Evolutionary conservation across 345 rosid species (phyloP).

Genomic region (Syzygium oleosum): DNA sequence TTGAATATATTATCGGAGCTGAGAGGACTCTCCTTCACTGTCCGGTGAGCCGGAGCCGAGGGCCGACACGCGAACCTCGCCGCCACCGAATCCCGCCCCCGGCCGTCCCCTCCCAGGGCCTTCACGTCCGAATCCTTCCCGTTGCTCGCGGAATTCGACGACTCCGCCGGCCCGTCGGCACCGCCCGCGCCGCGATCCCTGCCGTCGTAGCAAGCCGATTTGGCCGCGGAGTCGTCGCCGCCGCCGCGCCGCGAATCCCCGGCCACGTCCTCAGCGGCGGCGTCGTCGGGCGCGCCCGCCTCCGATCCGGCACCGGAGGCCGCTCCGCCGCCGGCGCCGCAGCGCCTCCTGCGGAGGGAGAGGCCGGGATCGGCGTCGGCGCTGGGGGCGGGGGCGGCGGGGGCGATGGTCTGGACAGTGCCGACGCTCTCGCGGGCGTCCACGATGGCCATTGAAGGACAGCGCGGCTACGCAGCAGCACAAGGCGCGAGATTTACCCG

Average conservation of each 20-base stretch:
- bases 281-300: background rate
- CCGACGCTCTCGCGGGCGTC: slow-evolving; percentile 20
- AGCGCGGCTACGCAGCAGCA: background rate
- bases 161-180: slow-evolving; percentile 5
- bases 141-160: slow-evolving; percentile 16
- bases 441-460: slow-evolving; percentile 23
- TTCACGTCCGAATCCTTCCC: slow-evolving; percentile 5
- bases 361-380: slow-evolving; percentile 26
- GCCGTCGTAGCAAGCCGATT: slow-evolving; percentile 8
- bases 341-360: slow-evolving; percentile 31
- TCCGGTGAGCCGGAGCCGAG: slow-evolving; percentile 73
- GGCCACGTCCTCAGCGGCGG: background rate
- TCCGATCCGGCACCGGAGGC: background rate
- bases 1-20: slow-evolving; percentile 81
- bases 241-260: slow-evolving; percentile 1
- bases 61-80: slow-evolving; percentile 52
- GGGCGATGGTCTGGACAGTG: slow-evolving; percentile 8
- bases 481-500: background rate
- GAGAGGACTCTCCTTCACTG: slow-evolving; percentile 72
- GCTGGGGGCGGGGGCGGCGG: slow-evolving; percentile 1
- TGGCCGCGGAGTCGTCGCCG: background rate
- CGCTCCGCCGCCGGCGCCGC: slow-evolving; percentile 2
- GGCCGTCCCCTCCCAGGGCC: slow-evolving; percentile 12
- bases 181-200: slow-evolving; percentile 17
- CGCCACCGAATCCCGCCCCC: slow-evolving; percentile 14